Evolutionary conservation across 768 basidiomycete genomes (phyloP).

Genomic region (Goffeauzyma gilvescens): DNA sequence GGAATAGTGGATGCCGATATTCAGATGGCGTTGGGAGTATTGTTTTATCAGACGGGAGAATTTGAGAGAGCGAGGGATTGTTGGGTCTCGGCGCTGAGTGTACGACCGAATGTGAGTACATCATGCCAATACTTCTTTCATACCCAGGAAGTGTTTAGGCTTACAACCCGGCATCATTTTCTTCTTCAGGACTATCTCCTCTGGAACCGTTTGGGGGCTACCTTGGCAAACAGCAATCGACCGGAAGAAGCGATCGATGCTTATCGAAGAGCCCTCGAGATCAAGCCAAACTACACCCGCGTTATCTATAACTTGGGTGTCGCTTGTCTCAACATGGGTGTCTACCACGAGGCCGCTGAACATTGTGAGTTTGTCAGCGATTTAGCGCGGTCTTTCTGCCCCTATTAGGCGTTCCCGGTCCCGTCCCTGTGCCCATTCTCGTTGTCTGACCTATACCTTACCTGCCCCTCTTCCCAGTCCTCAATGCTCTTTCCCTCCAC

Average conservation of each 20-base stretch:
- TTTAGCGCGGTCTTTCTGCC: no score
- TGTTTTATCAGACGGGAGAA: conserved; percentile 73
- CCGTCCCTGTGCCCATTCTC: no score
- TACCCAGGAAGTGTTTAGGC: background rate
- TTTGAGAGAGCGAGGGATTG: conserved; percentile 85
- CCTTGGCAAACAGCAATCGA: conserved; percentile 77
- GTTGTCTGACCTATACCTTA: no score
- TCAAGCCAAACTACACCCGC: conserved; percentile 87
- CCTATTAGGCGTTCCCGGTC: no score
- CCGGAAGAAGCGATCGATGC: conserved; percentile 65
- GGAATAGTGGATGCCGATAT: conserved; percentile 61
- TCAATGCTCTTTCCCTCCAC: conserved; percentile 25
- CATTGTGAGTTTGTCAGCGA: conserved; percentile 38
- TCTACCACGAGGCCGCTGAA: conserved; percentile 84
- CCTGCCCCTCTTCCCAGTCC: conserved; percentile 11
- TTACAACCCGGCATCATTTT: background rate
- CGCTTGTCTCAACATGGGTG: conserved; percentile 89
- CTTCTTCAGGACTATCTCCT: conserved; percentile 57
- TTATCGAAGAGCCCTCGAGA: conserved; percentile 70
- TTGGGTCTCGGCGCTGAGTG: conserved; percentile 67
- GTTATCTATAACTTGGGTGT: conserved; percentile 97
- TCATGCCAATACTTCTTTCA: background rate
- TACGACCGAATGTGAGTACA: conserved; percentile 47
- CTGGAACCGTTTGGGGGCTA: conserved; percentile 91
- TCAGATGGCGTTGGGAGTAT: conserved; percentile 76